Percentiles rank a stretch among this genome's conserved stretches.
Conservation (phyloP, 2,329 filamentous ascomycete genomes). For the Fusarium falciforme region DNA sequence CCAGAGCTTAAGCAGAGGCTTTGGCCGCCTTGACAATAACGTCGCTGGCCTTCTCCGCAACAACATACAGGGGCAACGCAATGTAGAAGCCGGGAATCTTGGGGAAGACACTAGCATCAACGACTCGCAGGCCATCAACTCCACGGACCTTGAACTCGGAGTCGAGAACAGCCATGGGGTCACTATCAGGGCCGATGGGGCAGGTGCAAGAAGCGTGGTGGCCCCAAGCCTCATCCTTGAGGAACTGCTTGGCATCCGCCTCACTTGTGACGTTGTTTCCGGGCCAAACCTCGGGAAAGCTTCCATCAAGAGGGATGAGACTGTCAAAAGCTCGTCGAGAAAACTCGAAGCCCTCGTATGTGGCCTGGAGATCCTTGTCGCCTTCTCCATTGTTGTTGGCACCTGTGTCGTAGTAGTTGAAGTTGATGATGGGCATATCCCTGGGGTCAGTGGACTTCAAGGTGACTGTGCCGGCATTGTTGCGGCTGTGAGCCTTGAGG, state of each 20-base stretch:
- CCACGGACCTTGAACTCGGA: constrained; percentile 67
- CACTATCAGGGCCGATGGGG: constrained; percentile 46
- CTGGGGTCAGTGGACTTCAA: constrained; percentile 70
- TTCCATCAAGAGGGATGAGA: constrained; percentile 26
- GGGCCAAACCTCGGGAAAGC: constrained; percentile 42
- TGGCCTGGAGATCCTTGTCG: constrained; percentile 64
- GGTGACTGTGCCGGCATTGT: constrained; percentile 71
- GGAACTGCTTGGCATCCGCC: constrained; percentile 35
- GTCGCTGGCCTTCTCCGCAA: constrained; percentile 67
- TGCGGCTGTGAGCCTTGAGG: constrained; percentile 65
- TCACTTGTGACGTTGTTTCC: constrained; percentile 55
- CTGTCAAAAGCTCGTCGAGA: constrained; percentile 55
- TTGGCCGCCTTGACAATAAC: constrained; percentile 45
- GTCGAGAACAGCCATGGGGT: constrained; percentile 58
- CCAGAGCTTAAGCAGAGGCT: background rate
- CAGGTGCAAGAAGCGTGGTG: constrained; percentile 50
- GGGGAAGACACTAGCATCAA: constrained; percentile 68
- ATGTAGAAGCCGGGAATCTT: constrained; percentile 41
- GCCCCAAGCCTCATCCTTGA: constrained; percentile 48
- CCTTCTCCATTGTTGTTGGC: constrained; percentile 57
- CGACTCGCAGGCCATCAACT: constrained; percentile 66
- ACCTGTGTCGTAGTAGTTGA: constrained; percentile 69
- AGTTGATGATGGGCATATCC: constrained; percentile 72
- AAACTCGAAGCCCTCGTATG: constrained; percentile 66
- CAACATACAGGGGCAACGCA: constrained; percentile 47